Base-by-base conservation (phyloP, 1,284 basidiomycete genomes). In the Bondarzewia mesenterica region DNA sequence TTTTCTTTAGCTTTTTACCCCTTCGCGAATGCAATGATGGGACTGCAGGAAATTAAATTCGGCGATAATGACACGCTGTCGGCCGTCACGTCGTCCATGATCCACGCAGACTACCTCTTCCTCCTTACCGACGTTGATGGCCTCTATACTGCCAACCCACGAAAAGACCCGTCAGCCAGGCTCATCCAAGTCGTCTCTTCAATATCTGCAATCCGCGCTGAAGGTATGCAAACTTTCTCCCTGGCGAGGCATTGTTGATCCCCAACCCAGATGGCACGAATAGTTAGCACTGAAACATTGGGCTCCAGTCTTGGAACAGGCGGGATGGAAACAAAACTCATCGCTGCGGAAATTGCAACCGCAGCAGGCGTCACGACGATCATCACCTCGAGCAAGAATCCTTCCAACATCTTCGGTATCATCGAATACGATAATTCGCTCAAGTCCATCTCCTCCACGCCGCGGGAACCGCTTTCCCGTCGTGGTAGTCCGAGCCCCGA, bases 301-400 rank as follows among this genome's bases (percentile, higher is more conserved):
- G 96, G 95, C 0, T 94, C 92, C 0, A 90, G 80, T 54, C 77
- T 99, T 10, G 96, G 95, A 0, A 99, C 96, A 2, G 96, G 95
- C 1, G 96, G 96, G 5, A 99, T 99, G 96, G 93, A 96, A 69
- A 99, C 96, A 5, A 99, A 99, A 63, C 80, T 99, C 52, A 96
- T 99, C 54, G 95, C 95, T 1, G 95, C 96, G 0, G 96, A 99
- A 63, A 89, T 99, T 14, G 94, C 95, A 1, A 96, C 90, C 0
- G 93, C 85, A 0, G 95, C 94, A 0, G 95, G 96, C 4, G 93
- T 96, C n/a, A 85, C 91, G 1, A 97, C 95, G 0, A 78, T 98
- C 40, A 90, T 99, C 58, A 82, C 85, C 44, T 87, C 89, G 27
- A 91, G 89, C 63, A 88, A 82, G 56, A 76, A 80, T 39, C 91